A percentile compares a stretch with the other conserved stretches of the same genome.
These are phyloP conservation scores for Pueraria montana DNA, from an alignment of 306 rosid species.

Conservation along the genomic window DNA sequence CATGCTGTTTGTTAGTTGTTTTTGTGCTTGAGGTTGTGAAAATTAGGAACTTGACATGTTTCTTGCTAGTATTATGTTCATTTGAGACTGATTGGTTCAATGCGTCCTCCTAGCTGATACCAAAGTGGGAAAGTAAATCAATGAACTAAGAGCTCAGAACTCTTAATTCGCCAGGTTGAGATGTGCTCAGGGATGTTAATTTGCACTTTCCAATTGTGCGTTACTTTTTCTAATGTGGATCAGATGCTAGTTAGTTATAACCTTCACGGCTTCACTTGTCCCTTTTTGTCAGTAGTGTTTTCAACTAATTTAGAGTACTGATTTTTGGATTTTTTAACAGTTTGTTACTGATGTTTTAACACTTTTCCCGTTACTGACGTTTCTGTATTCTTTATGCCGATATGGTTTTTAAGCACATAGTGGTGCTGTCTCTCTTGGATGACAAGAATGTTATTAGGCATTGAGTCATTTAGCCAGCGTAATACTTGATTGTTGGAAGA, in stretches of 20 bases:
- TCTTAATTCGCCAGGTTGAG: too few species aligned
- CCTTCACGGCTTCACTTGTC: not conserved
- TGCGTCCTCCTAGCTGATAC: not conserved
- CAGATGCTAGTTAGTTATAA: not conserved
- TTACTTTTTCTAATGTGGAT: not conserved
- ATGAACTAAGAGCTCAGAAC: too few species aligned
- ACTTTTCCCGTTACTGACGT: not conserved
- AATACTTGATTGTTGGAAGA: conserved; percentile 24
- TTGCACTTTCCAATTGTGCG: conserved; percentile 7
- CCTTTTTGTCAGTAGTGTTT: not conserved
- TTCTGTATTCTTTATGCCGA: not conserved
- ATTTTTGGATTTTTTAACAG: not conserved
- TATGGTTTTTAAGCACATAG: not conserved
- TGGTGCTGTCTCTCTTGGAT: conserved; percentile 6
- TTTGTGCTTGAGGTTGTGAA: not conserved
- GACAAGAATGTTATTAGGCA: conserved; percentile 9
- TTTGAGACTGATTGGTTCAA: conserved; percentile 8
- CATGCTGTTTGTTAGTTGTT: conserved; percentile 16
- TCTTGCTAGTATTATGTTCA: conserved; percentile 26
- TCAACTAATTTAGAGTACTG: not conserved
- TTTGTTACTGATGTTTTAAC: conserved; percentile 2
- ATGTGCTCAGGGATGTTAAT: not conserved
- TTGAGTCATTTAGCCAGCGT: conserved; percentile 2
- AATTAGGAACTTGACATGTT: conserved; percentile 4
- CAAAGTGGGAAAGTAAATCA: not conserved